Conservation (phyloP, 2,329 filamentous ascomycete genomes). For the Alternaria arborescens region DNA sequence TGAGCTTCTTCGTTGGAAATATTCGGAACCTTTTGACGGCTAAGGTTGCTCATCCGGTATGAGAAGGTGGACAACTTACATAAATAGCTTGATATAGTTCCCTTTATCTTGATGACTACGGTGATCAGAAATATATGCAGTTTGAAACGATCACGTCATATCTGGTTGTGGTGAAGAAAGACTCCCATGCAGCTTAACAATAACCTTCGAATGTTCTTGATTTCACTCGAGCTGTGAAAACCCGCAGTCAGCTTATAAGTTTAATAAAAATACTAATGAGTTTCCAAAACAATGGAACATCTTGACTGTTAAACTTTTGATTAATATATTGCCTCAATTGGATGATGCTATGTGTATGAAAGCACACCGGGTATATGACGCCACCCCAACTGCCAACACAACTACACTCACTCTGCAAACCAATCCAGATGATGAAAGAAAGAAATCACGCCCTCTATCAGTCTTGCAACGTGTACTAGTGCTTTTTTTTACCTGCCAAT, state of each 20-base stretch:
- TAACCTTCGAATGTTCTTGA: background rate
- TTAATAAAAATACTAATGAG: background rate
- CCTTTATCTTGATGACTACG: background rate
- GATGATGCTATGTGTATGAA: background rate
- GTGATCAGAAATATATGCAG: background rate
- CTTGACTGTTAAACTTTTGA: background rate
- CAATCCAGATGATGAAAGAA: background rate
- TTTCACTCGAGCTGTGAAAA: background rate
- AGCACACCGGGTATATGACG: constrained; percentile 8
- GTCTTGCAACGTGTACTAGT: background rate
- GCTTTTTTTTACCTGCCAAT: background rate
- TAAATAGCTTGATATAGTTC: background rate
- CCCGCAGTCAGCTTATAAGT: background rate
- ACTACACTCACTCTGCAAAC: background rate
- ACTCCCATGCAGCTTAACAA: background rate
- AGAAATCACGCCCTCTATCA: background rate
- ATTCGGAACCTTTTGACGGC: constrained; percentile 52
- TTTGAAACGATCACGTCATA: background rate
- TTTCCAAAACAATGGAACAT: background rate
- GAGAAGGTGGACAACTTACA: background rate
- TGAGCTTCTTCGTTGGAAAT: constrained; percentile 66
- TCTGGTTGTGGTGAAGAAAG: background rate
- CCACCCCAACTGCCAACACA: background rate
- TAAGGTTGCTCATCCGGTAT: constrained; percentile 24
- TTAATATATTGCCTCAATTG: background rate